Evolutionary conservation across 495 filamentous ascomycete genomes (phyloP).

Genomic region (Terfezia boudieri): DNA sequence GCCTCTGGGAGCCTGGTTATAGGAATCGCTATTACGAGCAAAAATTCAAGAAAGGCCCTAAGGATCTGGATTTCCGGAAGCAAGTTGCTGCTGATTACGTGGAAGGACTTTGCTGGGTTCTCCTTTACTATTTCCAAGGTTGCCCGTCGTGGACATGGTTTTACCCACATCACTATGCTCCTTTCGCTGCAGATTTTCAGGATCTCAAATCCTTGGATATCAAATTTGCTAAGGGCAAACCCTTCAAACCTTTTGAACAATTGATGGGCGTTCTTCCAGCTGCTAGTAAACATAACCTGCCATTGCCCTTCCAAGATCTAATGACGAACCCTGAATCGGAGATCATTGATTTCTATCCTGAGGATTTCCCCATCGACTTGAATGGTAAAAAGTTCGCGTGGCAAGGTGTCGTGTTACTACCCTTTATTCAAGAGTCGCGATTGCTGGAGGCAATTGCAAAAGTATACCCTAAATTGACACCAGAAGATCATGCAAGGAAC

Average conservation of each 20-base stretch:
- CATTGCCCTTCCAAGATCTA: slow-evolving; percentile 58
- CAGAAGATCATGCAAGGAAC: slow-evolving; percentile 63
- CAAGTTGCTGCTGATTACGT: slow-evolving; percentile 83
- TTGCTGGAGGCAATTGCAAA: slow-evolving; percentile 63
- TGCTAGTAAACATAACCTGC: slow-evolving; percentile 75
- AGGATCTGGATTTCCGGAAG: slow-evolving; percentile 67
- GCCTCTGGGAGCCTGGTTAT: slow-evolving; percentile 89
- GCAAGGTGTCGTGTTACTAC: slow-evolving; percentile 85
- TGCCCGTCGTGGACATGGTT: slow-evolving; percentile 98
- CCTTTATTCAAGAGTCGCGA: slow-evolving; percentile 85
- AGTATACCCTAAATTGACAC: slow-evolving; percentile 54
- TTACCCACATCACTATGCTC: slow-evolving; percentile 95
- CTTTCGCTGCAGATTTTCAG: slow-evolving; percentile 87
- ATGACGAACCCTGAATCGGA: slow-evolving; percentile 74
- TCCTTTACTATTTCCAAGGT: slow-evolving; percentile 93
- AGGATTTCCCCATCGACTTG: slow-evolving; percentile 75
- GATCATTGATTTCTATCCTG: slow-evolving; percentile 94
- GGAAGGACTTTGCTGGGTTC: slow-evolving; percentile 95
- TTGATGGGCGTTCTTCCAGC: slow-evolving; percentile 95
- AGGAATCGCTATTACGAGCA: slow-evolving; percentile 90
- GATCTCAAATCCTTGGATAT: slow-evolving; percentile 59
- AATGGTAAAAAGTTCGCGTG: slow-evolving; percentile 98
- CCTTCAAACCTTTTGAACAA: slow-evolving; percentile 88
- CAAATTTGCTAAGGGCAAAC: slow-evolving; percentile 62
- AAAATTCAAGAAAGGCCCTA: slow-evolving; percentile 73